phyloP scores from a whole-genome alignment of 352 stramenopile genomes.

The Pythium monospermum region DNA sequence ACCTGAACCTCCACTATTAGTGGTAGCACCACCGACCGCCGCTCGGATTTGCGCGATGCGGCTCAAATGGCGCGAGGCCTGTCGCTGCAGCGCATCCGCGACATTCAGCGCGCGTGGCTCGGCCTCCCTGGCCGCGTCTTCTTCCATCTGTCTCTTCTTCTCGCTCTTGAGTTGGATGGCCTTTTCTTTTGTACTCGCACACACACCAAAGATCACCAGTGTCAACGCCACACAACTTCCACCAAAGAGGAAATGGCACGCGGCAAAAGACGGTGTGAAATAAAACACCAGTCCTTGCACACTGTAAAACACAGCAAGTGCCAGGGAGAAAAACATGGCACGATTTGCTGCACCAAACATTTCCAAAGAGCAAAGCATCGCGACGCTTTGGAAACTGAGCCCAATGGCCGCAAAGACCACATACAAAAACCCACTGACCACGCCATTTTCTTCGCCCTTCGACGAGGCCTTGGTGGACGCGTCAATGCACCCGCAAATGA shows the following conservation, averaged over 20 bases:
- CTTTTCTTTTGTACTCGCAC: slow-evolving; percentile 73
- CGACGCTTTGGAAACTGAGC: slow-evolving; percentile 66
- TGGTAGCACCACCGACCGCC: no score
- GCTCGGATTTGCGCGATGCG: slow-evolving; percentile 48
- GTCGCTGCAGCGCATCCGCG: slow-evolving; percentile 22
- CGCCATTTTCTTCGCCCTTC: slow-evolving; percentile 27
- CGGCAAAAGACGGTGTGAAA: slow-evolving; percentile 51
- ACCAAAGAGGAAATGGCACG: slow-evolving; percentile 52
- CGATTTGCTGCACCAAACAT: slow-evolving; percentile 72
- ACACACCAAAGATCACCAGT: slow-evolving; percentile 64
- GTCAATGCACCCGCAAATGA: slow-evolving; percentile 54
- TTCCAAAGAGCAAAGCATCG: slow-evolving; percentile 71
- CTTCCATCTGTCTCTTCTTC: slow-evolving; percentile 59
- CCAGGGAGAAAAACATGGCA: slow-evolving; percentile 60
- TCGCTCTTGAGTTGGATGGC: slow-evolving; percentile 85
- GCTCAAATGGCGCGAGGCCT: slow-evolving; percentile 46
- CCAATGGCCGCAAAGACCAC: slow-evolving; percentile 61
- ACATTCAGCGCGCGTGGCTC: slow-evolving; percentile 17
- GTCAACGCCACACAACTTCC: slow-evolving; percentile 41
- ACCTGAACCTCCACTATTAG: no score
- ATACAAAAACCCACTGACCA: slow-evolving; percentile 49
- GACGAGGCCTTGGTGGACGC: slow-evolving; percentile 27
- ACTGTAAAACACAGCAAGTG: slow-evolving; percentile 61
- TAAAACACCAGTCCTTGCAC: slow-evolving; percentile 54
- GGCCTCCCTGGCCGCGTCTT: slow-evolving; percentile 14